Conservation (phyloP, 1,284 basidiomycete species). For the Vanrija humicola region DNA sequence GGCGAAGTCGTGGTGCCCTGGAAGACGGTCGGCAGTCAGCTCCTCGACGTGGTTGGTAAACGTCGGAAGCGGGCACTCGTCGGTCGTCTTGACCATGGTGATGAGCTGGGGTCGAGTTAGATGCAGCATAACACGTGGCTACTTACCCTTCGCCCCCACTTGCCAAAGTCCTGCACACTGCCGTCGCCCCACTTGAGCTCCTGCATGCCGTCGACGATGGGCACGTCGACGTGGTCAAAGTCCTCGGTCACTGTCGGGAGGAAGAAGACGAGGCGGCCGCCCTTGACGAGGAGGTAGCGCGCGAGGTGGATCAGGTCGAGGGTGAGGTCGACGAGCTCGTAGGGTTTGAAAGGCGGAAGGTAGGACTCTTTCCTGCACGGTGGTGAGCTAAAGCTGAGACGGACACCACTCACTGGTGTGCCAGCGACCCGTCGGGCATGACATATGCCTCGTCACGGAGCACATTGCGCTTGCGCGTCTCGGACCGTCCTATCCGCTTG, state of each 20-base stretch:
- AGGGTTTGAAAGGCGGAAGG: conserved; percentile 82
- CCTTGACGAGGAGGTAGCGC: conserved; percentile 76
- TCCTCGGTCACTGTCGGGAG: conserved; percentile 87
- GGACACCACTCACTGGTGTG: conserved; percentile 43
- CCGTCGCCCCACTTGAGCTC: conserved; percentile 69
- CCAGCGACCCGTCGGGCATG: conserved; percentile 41
- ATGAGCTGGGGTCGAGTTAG: conserved; percentile 60
- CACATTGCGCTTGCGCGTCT: conserved; percentile 38
- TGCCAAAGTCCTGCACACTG: conserved; percentile 89
- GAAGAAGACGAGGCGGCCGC: conserved; percentile 90
- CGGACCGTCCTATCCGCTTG: conserved; percentile 76
- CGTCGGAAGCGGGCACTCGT: conserved; percentile 39
- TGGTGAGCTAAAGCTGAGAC: background rate
- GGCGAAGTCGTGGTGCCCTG: conserved; percentile 42
- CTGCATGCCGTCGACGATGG: conserved; percentile 69
- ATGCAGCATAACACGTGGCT: no score
- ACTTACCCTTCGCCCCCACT: conserved; percentile 86
- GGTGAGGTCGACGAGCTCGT: conserved; percentile 82
- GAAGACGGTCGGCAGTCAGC: conserved; percentile 26
- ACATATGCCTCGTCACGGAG: conserved; percentile 42
- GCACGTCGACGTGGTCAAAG: conserved; percentile 79
- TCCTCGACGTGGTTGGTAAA: conserved; percentile 37
- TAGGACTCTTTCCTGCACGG: conserved; percentile 60
- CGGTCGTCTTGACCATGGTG: conserved; percentile 69
- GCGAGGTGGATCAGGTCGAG: conserved; percentile 77